phyloP scores from a whole-genome alignment of 495 filamentous ascomycete genomes.

The Penicillium mononematosum region DNA sequence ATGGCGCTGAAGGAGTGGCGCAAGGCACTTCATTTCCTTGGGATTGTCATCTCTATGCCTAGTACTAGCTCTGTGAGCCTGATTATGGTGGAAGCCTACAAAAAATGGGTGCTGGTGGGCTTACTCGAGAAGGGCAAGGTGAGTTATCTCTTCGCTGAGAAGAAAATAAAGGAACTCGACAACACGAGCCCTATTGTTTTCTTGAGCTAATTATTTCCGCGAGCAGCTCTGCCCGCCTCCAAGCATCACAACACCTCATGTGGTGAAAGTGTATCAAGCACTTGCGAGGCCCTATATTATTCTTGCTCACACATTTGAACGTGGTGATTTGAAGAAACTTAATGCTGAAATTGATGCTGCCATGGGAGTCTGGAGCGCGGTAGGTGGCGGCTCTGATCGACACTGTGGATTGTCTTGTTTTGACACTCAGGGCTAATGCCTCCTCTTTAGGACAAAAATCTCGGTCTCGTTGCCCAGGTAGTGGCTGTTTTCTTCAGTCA shows the following conservation, averaged over 20 bases:
- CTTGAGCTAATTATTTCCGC: conserved; percentile 17
- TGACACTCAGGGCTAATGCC: conserved; percentile 11
- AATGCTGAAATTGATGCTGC: conserved; percentile 57
- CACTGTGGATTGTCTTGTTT: not conserved
- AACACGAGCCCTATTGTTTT: conserved; percentile 9
- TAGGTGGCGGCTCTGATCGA: conserved; percentile 34
- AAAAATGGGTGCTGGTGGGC: conserved; percentile 85
- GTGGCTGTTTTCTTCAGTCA: conserved; percentile 46
- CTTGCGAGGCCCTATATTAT: conserved; percentile 68
- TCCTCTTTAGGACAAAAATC: conserved; percentile 55
- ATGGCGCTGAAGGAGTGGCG: conserved; percentile 70
- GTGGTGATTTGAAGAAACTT: conserved; percentile 54
- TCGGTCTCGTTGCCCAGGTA: conserved; percentile 54
- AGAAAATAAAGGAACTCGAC: not conserved
- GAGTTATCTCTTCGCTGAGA: not conserved
- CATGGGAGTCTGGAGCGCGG: conserved; percentile 57
- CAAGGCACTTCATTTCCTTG: conserved; percentile 68
- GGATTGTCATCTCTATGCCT: conserved; percentile 65
- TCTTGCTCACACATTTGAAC: conserved; percentile 66
- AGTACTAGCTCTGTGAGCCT: conserved; percentile 58
- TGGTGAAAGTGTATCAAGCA: conserved; percentile 56
- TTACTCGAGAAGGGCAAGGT: conserved; percentile 71
- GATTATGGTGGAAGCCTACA: conserved; percentile 86
- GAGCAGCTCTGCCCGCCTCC: conserved; percentile 41
- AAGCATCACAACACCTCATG: conserved; percentile 42